A percentile compares a stretch with the other conserved stretches of the same genome.
These are phyloP conservation scores for Harrya chromipes DNA, from an alignment of 768 basidiomycete genomes.

Conservation along the genomic window DNA sequence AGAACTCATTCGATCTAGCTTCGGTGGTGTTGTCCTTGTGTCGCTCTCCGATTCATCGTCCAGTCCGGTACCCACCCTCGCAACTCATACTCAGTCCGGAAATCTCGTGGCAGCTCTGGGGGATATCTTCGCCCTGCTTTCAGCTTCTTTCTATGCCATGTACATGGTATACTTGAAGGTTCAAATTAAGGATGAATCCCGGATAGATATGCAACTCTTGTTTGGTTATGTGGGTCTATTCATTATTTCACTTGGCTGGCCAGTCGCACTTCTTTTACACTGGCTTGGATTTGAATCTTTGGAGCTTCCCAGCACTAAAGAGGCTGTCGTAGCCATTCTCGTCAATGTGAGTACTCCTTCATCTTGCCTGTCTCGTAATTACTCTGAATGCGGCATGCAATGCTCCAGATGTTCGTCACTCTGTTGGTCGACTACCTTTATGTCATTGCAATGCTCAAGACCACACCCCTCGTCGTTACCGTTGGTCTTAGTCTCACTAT, in stretches of 20 bases:
- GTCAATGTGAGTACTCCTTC: constrained; percentile 47
- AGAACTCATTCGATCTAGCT: constrained; percentile 41
- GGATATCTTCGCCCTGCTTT: constrained; percentile 80
- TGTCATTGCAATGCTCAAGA: constrained; percentile 92
- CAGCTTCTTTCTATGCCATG: constrained; percentile 82
- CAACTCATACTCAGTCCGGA: constrained; percentile 13
- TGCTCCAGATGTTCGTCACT: constrained; percentile 73
- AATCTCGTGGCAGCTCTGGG: constrained; percentile 47
- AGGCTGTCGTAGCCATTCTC: constrained; percentile 47
- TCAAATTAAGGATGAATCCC: constrained; percentile 72
- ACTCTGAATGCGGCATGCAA: neutral
- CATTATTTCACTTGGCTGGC: constrained; percentile 75
- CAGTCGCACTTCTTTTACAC: constrained; percentile 76
- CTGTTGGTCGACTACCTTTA: constrained; percentile 83
- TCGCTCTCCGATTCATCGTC: constrained; percentile 74
- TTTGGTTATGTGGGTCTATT: constrained; percentile 92
- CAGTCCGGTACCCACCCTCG: constrained; percentile 5
- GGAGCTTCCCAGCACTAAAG: constrained; percentile 57
- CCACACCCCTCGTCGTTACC: constrained; percentile 93
- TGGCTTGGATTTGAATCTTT: constrained; percentile 68
- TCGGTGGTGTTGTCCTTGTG: constrained; percentile 81
- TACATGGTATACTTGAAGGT: constrained; percentile 92
- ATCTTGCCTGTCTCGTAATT: neutral
- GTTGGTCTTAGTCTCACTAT: constrained; percentile 92
- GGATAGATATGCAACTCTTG: constrained; percentile 91